These are phyloP conservation scores for Jackrogersella multiformis DNA, from an alignment of 495 filamentous ascomycete species.

Conservation along the genomic window DNA sequence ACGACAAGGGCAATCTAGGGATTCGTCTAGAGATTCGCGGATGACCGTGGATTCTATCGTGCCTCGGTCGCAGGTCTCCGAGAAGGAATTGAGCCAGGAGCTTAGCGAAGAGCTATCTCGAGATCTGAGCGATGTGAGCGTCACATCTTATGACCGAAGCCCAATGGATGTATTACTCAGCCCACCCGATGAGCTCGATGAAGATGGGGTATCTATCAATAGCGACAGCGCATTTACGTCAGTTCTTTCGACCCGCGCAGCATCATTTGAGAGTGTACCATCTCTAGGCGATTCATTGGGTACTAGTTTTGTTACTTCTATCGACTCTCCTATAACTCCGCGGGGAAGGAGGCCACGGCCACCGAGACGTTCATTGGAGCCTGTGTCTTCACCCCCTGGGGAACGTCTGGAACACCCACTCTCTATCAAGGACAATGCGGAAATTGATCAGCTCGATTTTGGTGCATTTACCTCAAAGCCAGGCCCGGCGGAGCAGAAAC, in stretches of 20 bases:
- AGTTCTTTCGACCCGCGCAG: constrained; percentile 52
- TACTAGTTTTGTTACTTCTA: constrained; percentile 51
- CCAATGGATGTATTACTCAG: constrained; percentile 64
- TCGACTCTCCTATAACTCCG: constrained; percentile 53
- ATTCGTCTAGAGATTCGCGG: constrained; percentile 56
- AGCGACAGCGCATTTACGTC: constrained; percentile 58
- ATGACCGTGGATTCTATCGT: constrained; percentile 64
- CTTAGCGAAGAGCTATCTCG: constrained; percentile 47
- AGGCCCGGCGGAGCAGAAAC: constrained; percentile 47
- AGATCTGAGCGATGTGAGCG: constrained; percentile 35
- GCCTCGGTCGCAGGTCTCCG: constrained; percentile 56
- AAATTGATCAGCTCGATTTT: constrained; percentile 57
- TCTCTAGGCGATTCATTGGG: constrained; percentile 55
- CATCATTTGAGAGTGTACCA: constrained; percentile 60
- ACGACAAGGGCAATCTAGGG: constrained; percentile 31
- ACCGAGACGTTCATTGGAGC: constrained; percentile 55
- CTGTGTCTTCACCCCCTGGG: constrained; percentile 55
- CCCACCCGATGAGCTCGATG: constrained; percentile 62
- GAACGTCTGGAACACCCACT: constrained; percentile 57
- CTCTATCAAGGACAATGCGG: constrained; percentile 43
- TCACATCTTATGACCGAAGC: constrained; percentile 47
- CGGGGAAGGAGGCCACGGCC: constrained; percentile 48
- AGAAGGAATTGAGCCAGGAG: constrained; percentile 59
- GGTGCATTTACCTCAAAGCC: constrained; percentile 52
- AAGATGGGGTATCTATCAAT: constrained; percentile 50